Evolutionary conservation across 139 green algal genomes (phyloP).

Genomic region (Chlorella sp.): DNA sequence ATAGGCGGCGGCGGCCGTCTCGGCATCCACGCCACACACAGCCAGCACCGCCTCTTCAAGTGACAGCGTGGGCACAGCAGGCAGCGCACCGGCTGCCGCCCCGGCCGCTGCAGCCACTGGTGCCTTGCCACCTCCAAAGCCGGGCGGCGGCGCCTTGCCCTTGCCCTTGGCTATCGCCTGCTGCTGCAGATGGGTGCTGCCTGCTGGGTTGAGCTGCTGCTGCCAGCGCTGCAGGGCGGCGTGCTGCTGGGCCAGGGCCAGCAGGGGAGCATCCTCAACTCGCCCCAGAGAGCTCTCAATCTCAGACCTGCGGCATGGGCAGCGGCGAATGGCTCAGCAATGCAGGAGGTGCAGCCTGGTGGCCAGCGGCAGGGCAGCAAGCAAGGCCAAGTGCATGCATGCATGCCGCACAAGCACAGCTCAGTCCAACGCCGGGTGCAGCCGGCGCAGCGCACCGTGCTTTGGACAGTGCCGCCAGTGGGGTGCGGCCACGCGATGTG

Average conservation of each 20-base stretch:
- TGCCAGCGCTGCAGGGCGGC: slow-evolving; percentile 18
- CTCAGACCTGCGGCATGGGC: background rate
- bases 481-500: background rate
- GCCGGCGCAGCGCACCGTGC: background rate
- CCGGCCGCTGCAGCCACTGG: background rate
- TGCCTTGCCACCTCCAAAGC: background rate
- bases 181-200: background rate
- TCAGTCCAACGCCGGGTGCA: too few species aligned
- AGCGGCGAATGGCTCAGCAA: too few species aligned
- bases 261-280: slow-evolving; percentile 10
- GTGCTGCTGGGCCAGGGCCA: slow-evolving; percentile 6
- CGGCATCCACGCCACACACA: slow-evolving; percentile 1
- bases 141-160: background rate
- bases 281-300: slow-evolving; percentile 5
- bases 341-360: too few species aligned
- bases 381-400: too few species aligned
- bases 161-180: background rate
- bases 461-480: slow-evolving; percentile 9
- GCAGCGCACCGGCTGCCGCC: background rate
- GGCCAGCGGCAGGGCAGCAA: too few species aligned
- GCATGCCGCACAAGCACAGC: too few species aligned
- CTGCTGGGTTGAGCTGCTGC: slow-evolving; percentile 13
- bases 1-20: background rate
- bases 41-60: slow-evolving; percentile 12
- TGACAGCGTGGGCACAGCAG: background rate